These are phyloP conservation scores for Ampelocalamus luodianensis DNA, from an alignment of 176 grass and related monocot species.

Conservation along the genomic window DNA sequence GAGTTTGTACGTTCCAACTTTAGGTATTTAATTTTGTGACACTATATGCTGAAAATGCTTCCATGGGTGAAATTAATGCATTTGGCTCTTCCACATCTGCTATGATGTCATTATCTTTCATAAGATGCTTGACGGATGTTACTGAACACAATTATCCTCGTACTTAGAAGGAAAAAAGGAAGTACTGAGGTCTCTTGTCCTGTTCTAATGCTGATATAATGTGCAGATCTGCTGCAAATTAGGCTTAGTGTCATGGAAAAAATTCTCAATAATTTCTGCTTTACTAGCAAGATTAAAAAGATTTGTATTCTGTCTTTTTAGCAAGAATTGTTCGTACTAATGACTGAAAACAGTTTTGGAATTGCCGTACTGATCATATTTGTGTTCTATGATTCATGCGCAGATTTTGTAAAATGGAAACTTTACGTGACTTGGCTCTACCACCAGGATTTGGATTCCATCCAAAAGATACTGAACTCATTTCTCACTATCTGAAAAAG, in stretches of 20 bases:
- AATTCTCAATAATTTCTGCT: neutral
- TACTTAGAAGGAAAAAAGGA: neutral
- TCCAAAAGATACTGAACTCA: constrained; percentile 74
- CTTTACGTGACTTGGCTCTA: constrained; percentile 48
- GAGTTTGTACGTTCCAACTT: neutral
- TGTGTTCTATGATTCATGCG: constrained; percentile 11
- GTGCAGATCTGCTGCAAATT: neutral
- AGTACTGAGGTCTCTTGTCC: neutral
- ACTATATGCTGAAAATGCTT: constrained; percentile 9
- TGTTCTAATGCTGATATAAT: neutral
- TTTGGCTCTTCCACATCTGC: neutral
- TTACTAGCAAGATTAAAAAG: neutral
- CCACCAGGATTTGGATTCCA: constrained; percentile 88
- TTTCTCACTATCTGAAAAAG: constrained; percentile 77
- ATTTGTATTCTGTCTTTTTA: neutral
- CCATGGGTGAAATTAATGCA: neutral
- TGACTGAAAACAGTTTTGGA: neutral
- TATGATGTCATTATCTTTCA: neutral
- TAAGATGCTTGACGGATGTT: neutral
- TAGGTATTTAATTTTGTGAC: neutral
- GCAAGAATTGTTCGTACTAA: neutral
- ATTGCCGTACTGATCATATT: neutral
- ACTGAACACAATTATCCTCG: neutral
- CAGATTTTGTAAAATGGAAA: constrained; percentile 55
- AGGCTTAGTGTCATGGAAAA: neutral